These are phyloP conservation scores for Astrothelium subdiscretum DNA, from an alignment of 495 filamentous ascomycete species.

Conservation along the genomic window DNA sequence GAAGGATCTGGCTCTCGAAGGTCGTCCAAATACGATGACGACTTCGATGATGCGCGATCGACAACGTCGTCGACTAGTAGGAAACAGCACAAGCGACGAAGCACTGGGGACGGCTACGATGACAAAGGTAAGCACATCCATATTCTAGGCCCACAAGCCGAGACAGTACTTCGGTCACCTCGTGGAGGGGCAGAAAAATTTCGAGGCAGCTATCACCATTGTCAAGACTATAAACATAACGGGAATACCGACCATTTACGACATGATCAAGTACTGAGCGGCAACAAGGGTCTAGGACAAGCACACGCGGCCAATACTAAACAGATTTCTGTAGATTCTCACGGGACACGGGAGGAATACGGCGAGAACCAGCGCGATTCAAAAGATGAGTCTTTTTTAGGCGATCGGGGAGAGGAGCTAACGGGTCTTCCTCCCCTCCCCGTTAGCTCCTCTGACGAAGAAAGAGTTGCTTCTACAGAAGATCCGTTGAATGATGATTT, in stretches of 20 bases:
- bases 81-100: not conserved
- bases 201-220: not conserved
- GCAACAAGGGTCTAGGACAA: not conserved
- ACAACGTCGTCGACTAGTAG: not conserved
- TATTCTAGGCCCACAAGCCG: not conserved
- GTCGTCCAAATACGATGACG: not conserved
- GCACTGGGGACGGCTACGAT: not conserved
- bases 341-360: constrained; percentile 9
- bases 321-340: constrained; percentile 1
- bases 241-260: constrained; percentile 4
- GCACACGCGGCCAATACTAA: not conserved
- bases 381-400: constrained; percentile 34
- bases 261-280: constrained; percentile 2
- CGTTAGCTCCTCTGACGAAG: constrained; percentile 10
- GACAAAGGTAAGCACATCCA: not conserved
- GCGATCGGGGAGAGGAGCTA: constrained; percentile 31
- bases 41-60: constrained; percentile 10
- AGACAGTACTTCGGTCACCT: constrained; percentile 3
- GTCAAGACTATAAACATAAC: not conserved
- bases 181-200: not conserved
- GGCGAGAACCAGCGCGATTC: constrained; percentile 3
- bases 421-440: constrained; percentile 28
- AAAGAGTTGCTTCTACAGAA: constrained; percentile 12
- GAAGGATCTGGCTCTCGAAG: not conserved
- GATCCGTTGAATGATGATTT: constrained; percentile 1